These are phyloP conservation scores for Colletotrichum tropicicola DNA, from an alignment of 2,329 filamentous ascomycete genomes.

Conservation along the genomic window DNA sequence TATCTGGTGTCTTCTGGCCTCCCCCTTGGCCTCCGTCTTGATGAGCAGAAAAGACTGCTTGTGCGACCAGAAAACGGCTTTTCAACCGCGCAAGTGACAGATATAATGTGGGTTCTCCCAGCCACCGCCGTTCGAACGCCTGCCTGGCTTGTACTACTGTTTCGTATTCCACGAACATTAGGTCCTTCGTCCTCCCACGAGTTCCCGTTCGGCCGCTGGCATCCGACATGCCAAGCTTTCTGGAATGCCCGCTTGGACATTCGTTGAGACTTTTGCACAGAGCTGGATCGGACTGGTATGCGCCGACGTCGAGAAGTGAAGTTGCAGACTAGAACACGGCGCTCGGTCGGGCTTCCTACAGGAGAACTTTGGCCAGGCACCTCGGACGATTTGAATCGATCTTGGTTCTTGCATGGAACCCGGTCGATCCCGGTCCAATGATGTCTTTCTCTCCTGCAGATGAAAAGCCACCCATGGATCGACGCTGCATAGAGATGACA, in stretches of 20 bases:
- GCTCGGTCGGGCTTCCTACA: too few relatives aligned
- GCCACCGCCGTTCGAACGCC: neutral
- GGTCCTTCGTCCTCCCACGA: neutral
- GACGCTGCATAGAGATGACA: neutral
- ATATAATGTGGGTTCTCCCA: neutral
- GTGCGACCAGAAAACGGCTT: neutral
- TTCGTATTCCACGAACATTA: neutral
- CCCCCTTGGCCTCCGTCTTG: too few relatives aligned
- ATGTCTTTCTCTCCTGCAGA: neutral
- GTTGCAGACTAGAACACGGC: neutral
- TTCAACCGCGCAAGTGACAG: neutral
- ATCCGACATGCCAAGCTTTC: neutral
- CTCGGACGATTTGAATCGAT: too few relatives aligned
- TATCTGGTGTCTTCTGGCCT: neutral
- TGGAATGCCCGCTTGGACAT: neutral
- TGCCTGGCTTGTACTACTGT: conserved; percentile 5
- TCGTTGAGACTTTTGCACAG: neutral
- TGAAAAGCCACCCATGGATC: neutral
- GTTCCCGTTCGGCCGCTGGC: neutral
- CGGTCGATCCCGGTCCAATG: neutral
- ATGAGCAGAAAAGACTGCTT: neutral
- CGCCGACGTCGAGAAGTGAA: neutral
- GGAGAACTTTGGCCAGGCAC: too few relatives aligned
- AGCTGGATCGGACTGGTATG: neutral
- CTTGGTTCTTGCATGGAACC: neutral